Conservation (phyloP, 192 early-diverging fungal genomes). For the Obelidium mucronatum region DNA sequence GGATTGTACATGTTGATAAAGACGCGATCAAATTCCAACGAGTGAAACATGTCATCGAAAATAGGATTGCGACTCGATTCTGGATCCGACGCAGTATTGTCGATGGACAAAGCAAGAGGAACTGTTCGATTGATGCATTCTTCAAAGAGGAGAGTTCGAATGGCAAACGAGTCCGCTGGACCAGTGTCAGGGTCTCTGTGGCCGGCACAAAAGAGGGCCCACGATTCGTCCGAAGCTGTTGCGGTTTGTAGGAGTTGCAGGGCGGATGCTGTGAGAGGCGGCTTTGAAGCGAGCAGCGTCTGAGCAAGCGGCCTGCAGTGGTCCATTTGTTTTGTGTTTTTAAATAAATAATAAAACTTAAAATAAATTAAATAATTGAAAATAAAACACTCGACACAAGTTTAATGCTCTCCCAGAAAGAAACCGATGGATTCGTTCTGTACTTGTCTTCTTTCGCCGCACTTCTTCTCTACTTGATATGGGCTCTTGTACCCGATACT, state of each 20-base stretch:
- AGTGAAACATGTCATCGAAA: slow-evolving; percentile 72
- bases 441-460: not conserved
- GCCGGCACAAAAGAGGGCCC: too few species aligned
- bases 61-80: slow-evolving; percentile 24
- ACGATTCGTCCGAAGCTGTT: too few species aligned
- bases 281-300: too few species aligned
- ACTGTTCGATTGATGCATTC: too few species aligned
- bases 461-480: slow-evolving; percentile 42
- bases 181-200: too few species aligned
- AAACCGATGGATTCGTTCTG: not conserved
- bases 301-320: too few species aligned
- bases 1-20: slow-evolving; percentile 60
- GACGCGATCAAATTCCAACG: slow-evolving; percentile 68
- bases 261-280: too few species aligned
- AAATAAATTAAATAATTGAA: too few species aligned
- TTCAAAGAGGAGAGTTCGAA: not conserved
- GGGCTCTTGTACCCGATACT: slow-evolving; percentile 86
- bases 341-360: too few species aligned
- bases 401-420: not conserved
- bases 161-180: not conserved
- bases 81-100: not conserved
- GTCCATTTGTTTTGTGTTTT: too few species aligned
- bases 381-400: too few species aligned
- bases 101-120: not conserved
- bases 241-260: too few species aligned